Base-by-base conservation (phyloP, 257 asterid genomes). In the Linderniella brevidens region DNA sequence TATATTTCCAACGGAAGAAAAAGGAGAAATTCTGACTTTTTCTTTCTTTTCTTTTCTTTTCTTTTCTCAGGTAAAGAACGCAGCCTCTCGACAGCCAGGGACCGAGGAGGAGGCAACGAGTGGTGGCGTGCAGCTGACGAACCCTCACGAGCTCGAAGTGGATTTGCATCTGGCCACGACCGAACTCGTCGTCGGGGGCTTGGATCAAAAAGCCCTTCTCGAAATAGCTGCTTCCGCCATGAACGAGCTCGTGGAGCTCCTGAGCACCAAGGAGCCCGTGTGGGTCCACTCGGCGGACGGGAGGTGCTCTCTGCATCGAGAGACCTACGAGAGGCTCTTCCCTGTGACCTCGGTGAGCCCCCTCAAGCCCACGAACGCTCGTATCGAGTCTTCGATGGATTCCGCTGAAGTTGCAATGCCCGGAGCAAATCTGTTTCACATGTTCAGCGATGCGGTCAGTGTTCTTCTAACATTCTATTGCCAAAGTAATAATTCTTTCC, bases 331-430 rank as follows among this genome's bases (percentile, higher is more conserved):
- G 41, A 74, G 64, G 60, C 61, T 67, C 35, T 79, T 68, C 18
- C 73, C 82, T 32, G 68, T 68, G 58, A 13, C 51, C 32, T 2
- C 32, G 32, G 3, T 6, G 17, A 52, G 46, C 53, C 65, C 55
- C 50, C 38, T 64, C 13, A 76, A 52, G 43, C 54, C 57, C 11
- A 36, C 67, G 29, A 68, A 59, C 48, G 66, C 79, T 52, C 63
- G 90, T 48, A 61, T 57, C 17, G 94, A 86, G 66, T 86, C 96
- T 9, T 79, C 94, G 0, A 79, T 65, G 57, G 76, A 74, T 39
- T 70, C 75, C 9, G 78, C 69, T 10, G 65, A 67, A 69, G 87
- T 86, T 37, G 55, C 69, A 48, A 66, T 77, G 73, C 35, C 67
- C 56, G 70, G 76, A 13, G 49, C 13, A 19, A 61, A 82, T 25